Conservation (phyloP, 495 filamentous ascomycete genomes). For the Hamigera avellanea region DNA sequence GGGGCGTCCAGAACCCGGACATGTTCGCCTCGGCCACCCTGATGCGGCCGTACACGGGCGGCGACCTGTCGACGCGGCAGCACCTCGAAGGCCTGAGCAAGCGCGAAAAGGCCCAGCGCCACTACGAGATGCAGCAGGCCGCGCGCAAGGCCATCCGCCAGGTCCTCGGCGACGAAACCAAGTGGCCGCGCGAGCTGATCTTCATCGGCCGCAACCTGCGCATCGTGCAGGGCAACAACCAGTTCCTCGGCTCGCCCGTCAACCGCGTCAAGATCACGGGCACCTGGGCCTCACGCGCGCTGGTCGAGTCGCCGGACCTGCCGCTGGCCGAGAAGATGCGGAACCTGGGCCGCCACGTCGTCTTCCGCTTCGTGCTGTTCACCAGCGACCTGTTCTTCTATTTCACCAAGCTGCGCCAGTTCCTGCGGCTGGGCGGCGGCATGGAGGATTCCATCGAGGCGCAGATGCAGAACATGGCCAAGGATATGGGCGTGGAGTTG, state of each 20-base stretch:
- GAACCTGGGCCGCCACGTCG: slow-evolving; percentile 54
- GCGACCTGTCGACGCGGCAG: slow-evolving; percentile 52
- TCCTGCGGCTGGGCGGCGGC: slow-evolving; percentile 59
- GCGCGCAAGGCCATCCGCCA: slow-evolving; percentile 77
- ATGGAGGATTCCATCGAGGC: slow-evolving; percentile 93
- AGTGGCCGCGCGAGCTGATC: slow-evolving; percentile 87
- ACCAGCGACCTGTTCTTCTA: slow-evolving; percentile 75
- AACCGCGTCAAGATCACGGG: slow-evolving; percentile 94
- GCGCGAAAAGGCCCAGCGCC: slow-evolving; percentile 38
- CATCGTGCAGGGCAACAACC: slow-evolving; percentile 77
- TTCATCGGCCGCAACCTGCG: slow-evolving; percentile 94
- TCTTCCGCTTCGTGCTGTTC: slow-evolving; percentile 71
- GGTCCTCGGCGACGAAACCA: slow-evolving; percentile 76
- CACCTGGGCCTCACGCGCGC: slow-evolving; percentile 69
- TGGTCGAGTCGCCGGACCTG: slow-evolving; percentile 58
- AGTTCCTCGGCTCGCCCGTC: slow-evolving; percentile 82
- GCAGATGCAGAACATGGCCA: slow-evolving; percentile 75
- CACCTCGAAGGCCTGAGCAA: slow-evolving; percentile 51
- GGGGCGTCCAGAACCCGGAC: slow-evolving; percentile 83
- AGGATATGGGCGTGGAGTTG: slow-evolving; percentile 82
- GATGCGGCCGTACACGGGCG: slow-evolving; percentile 81
- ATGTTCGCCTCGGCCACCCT: slow-evolving; percentile 85
- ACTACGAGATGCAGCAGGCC: slow-evolving; percentile 75
- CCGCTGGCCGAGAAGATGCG: slow-evolving; percentile 41
- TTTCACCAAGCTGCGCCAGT: slow-evolving; percentile 63